Evolutionary conservation across 2,329 filamentous ascomycete genomes (phyloP), one percentile per base, ranked within the genome.

Genomic region (Cladophialophora exuberans): DNA sequence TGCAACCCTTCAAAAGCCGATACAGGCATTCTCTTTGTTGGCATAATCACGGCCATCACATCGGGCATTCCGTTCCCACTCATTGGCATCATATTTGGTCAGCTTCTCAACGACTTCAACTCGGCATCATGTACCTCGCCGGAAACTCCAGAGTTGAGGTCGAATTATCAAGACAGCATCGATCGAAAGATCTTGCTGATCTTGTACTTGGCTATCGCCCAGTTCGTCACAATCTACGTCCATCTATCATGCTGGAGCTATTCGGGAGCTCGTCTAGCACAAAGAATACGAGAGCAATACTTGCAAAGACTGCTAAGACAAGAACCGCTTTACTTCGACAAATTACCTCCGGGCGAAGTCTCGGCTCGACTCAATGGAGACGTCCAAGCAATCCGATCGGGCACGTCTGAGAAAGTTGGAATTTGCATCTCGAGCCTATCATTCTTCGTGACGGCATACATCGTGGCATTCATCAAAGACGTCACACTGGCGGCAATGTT

Each of bases 201-300:
- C 20, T 79, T 87, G 10, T 87, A 86, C 66, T 76, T 89, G 30
- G 83, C 82, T 17, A 81, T 87, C 55, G 85, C 79, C 25, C 80
- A 82, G 57, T 85, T 89, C 62, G 75, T 78, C 33, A 72, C 82
- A 54, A 86, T 89, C 61, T 90, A 88, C 68, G 69, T 77, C 48
- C 83, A 88, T 65, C 76, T 84, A 23, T 73, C 81, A 10, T 85
- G 80, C 61, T 88, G 85, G 85, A 83, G 76, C 60, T 73, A 88
- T 62, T 78, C 80, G 58, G 84, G 84, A 50, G 83, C 84, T 59
- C 80, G 85, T 3, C 74, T 89, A 9, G 82, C 83, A 44, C 82
- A 84, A 60, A 77, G 85, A 35, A 72, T 88, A 38, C 79, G 85
- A 43, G 81, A 84, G 62, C 74, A 72, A 31, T 66, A 64, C 54